Conservation (phyloP, 2,329 filamentous ascomycete genomes). For the Pseudogymnoascus sp. region DNA sequence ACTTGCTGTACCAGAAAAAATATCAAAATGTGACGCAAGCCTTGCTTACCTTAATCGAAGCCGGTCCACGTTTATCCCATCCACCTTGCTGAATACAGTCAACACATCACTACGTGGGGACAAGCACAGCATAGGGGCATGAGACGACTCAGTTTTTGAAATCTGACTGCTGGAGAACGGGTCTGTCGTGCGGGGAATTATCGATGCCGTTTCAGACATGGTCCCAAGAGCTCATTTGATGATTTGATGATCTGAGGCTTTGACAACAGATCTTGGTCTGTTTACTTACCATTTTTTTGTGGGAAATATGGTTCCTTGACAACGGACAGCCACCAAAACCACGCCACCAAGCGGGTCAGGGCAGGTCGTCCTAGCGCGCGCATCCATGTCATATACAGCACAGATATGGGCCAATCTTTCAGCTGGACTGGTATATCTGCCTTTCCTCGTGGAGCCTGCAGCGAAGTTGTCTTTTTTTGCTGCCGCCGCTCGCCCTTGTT, state of each 20-base stretch:
- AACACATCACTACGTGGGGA: background rate
- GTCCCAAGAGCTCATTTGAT: too few species aligned
- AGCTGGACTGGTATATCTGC: background rate
- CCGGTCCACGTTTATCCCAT: background rate
- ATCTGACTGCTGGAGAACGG: background rate
- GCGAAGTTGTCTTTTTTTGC: background rate
- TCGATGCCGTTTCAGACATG: background rate
- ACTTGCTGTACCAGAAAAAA: background rate
- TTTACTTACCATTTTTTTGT: too few species aligned
- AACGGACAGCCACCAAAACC: background rate
- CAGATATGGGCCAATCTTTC: constrained; percentile 2
- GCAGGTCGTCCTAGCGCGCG: background rate
- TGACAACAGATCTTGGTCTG: background rate
- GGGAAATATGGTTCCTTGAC: background rate
- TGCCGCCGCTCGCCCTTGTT: background rate
- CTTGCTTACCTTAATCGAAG: background rate
- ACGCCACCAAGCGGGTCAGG: background rate
- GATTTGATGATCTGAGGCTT: background rate
- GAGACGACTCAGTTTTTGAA: constrained; percentile 4
- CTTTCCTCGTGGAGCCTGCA: background rate
- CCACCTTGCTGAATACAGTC: background rate
- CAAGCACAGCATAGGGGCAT: constrained; percentile 1
- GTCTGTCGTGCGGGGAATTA: background rate
- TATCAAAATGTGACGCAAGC: background rate
- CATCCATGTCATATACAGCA: background rate